Conservation (phyloP, 179 eudicot genomes). For the Nepenthes alata region DNA sequence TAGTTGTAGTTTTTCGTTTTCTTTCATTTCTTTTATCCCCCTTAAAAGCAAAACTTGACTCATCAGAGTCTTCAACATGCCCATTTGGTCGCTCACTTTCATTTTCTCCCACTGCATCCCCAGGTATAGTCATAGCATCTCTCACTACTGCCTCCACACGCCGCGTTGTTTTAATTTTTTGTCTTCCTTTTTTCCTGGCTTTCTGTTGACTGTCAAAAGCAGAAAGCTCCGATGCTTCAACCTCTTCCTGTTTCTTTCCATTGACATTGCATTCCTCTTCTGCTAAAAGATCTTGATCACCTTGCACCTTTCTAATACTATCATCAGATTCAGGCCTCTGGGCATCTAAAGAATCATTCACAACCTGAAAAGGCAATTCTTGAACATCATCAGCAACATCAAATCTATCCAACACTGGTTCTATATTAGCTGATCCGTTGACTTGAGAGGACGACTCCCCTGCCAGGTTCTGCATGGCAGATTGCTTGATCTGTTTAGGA, state of each 20-base stretch:
- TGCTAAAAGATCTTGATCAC: constrained; percentile 20
- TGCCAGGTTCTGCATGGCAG: constrained; percentile 22
- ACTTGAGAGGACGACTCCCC: constrained; percentile 14
- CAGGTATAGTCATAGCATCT: constrained; percentile 52
- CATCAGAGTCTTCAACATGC: constrained; percentile 37
- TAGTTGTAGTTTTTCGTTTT: constrained; percentile 48
- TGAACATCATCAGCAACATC: constrained; percentile 33
- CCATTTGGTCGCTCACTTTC: constrained; percentile 29
- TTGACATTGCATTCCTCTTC: constrained; percentile 24
- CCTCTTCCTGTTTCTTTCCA: constrained; percentile 23
- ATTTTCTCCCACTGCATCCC: constrained; percentile 28
- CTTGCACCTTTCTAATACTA: constrained; percentile 19
- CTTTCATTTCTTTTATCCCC: constrained; percentile 28
- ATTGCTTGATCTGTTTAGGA: constrained; percentile 52
- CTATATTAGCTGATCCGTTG: constrained; percentile 14
- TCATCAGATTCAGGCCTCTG: constrained; percentile 23
- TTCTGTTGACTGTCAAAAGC: constrained; percentile 23
- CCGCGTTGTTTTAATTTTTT: constrained; percentile 31
- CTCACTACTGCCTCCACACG: constrained; percentile 51
- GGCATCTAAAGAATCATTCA: constrained; percentile 35
- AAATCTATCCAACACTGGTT: constrained; percentile 13
- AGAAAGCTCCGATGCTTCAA: constrained; percentile 48
- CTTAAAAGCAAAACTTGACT: constrained; percentile 32
- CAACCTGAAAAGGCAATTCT: constrained; percentile 36
- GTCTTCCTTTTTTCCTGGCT: constrained; percentile 27